These are phyloP conservation scores for Pseudoturritis turrita DNA, from an alignment of 345 rosid genomes.

Conservation along the genomic window DNA sequence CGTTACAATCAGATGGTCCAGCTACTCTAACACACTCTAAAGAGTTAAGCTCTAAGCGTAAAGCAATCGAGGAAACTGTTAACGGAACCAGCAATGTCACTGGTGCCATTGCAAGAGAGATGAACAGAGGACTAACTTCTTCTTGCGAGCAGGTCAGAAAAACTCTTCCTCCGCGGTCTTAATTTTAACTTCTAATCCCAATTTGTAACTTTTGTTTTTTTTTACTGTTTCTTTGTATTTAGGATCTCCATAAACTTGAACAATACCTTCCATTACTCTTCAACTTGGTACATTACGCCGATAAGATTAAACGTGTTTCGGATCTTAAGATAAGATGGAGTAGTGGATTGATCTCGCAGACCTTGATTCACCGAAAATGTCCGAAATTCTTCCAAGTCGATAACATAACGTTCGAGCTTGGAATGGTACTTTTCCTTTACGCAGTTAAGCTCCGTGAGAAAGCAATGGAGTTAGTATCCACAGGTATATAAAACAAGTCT, in stretches of 20 bases:
- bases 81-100: constrained; percentile 52
- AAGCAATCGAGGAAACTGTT: constrained; percentile 57
- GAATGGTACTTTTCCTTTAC: constrained; percentile 54
- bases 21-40: constrained; percentile 51
- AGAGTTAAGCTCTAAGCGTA: constrained; percentile 64
- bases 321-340: constrained; percentile 71
- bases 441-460: constrained; percentile 63
- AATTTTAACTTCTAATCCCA: too few relatives aligned
- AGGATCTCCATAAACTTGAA: constrained; percentile 67
- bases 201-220: neutral
- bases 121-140: constrained; percentile 63
- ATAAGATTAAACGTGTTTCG: constrained; percentile 36
- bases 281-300: constrained; percentile 51
- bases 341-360: constrained; percentile 46
- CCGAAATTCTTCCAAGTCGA: constrained; percentile 55
- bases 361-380: constrained; percentile 53
- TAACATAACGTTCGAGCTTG: constrained; percentile 59
- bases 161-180: too few relatives aligned
- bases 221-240: neutral
- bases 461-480: constrained; percentile 51
- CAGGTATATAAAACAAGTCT: constrained; percentile 36
- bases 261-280: constrained; percentile 61
- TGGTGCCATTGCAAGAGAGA: constrained; percentile 66
- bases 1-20: constrained; percentile 45
- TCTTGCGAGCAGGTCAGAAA: constrained; percentile 45